Base-by-base conservation (phyloP, 768 basidiomycete species). In the Trametes meyenii region DNA sequence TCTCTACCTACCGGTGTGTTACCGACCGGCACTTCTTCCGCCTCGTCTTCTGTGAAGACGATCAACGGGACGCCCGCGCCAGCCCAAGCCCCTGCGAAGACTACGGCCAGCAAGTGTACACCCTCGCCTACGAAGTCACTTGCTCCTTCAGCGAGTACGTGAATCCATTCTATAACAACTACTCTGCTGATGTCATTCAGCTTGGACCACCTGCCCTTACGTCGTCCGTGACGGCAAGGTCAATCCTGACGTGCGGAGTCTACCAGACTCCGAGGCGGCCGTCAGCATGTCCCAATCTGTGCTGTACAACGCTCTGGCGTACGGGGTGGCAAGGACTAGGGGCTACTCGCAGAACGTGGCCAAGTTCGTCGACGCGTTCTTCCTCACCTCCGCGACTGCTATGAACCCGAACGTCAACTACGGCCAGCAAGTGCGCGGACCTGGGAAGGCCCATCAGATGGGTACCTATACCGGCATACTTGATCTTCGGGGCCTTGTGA, bases 381-480 rank as follows among this genome's bases (percentile, higher is more conserved):
- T 85, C 73, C 65, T 84, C 39, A 56, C 75, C 21, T 43, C 75
- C 2, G 58, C 67, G 5, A 84, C 83, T 3, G 72, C 66, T 13
- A 82, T 85, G 79, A 78, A 80, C 65, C 83, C 83, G 13, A 82
- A 83, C 69, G 73, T 85, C 68, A 77, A 84, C 59, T 86, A 74
- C 64, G 83, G 82, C 0, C 85, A 85, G 69, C 70, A 82, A 11
- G 75, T 83, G 23, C 80, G 85, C 7, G 84, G 85, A 1, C 80
- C 81, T 19, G 82, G 81, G 1, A 67, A 71, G 33, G 67, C 67
- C 10, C 77, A 77, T 36, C 73, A 76, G 61, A 56, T 67, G 6
- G 85, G 85, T 16, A 79, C 79, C 13, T 83, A 78, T 68, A 83
- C 82, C 12, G 85, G 85, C 5, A 70, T 85, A 10, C 73, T 87